Percentiles rank a stretch among this genome's conserved stretches.
These are phyloP conservation scores for Ehretia macrophylla DNA, from an alignment of 257 asterid species.

Conservation along the genomic window DNA sequence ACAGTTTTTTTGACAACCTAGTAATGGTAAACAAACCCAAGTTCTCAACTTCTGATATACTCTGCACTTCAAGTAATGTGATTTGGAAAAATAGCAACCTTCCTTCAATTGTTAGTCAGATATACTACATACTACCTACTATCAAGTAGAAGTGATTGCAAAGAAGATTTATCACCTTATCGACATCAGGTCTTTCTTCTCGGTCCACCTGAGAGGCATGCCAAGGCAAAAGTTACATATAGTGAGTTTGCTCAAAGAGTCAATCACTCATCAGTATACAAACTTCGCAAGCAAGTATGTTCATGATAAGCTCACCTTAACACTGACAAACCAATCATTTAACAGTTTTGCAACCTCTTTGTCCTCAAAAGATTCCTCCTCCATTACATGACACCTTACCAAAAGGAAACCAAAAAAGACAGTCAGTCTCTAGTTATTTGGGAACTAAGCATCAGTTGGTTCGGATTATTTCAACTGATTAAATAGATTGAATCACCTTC, in stretches of 20 bases:
- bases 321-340: conserved; percentile 86
- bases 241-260: background rate
- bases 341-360: conserved; percentile 78
- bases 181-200: conserved; percentile 97
- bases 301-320: conserved; percentile 51
- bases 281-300: background rate
- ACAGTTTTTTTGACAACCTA: too few species aligned
- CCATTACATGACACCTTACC: conserved; percentile 98
- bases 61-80: too few species aligned
- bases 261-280: background rate
- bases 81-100: background rate
- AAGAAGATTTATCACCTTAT: conserved; percentile 48
- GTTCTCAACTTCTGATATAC: too few species aligned
- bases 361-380: conserved; percentile 90
- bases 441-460: too few species aligned
- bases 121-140: too few species aligned
- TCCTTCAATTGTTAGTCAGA: too few species aligned
- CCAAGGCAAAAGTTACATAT: background rate
- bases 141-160: too few species aligned
- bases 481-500: too few species aligned
- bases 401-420: background rate
- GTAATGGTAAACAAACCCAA: too few species aligned
- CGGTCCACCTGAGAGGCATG: conserved; percentile 69
- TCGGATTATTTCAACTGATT: too few species aligned
- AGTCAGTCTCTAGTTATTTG: background rate